Evolutionary conservation across 1,284 basidiomycete genomes (phyloP).

Genomic region (Rhodotorula sp.): DNA sequence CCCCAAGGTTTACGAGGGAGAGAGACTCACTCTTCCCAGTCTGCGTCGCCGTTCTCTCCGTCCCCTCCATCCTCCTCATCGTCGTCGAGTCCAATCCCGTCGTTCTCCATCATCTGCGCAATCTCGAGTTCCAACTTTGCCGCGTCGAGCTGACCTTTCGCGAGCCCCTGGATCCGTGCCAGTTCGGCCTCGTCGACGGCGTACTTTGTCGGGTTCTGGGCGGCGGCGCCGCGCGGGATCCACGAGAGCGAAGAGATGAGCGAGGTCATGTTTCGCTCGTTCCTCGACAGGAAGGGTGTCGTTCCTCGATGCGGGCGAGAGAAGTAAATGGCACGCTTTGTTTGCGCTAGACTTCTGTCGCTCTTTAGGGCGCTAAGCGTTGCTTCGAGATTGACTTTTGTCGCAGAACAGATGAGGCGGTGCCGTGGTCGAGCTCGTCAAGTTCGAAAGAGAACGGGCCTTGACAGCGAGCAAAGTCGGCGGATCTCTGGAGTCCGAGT

Average conservation of each 20-base stretch:
- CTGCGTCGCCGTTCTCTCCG: constrained; percentile 33
- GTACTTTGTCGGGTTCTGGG: constrained; percentile 79
- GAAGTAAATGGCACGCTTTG: too few relatives aligned
- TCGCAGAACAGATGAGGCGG: too few relatives aligned
- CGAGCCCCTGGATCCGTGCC: constrained; percentile 82
- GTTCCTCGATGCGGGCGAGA: neutral
- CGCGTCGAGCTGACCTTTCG: constrained; percentile 83
- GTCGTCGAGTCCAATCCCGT: constrained; percentile 1
- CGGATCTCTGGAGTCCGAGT: too few relatives aligned
- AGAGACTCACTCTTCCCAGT: constrained; percentile 34
- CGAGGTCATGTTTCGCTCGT: constrained; percentile 31
- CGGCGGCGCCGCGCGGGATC: constrained; percentile 79
- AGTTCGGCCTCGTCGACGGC: constrained; percentile 88
- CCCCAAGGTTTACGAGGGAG: neutral
- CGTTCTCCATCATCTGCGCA: constrained; percentile 71
- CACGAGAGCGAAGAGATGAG: constrained; percentile 61
- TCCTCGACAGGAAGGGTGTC: neutral
- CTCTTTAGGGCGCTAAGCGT: too few relatives aligned
- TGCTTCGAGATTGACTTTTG: too few relatives aligned
- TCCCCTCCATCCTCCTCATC: constrained; percentile 53
- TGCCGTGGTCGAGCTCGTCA: too few relatives aligned
- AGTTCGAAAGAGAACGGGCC: too few relatives aligned
- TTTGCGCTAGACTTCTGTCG: too few relatives aligned
- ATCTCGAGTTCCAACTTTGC: constrained; percentile 79
- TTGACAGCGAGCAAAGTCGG: too few relatives aligned